Evolutionary conservation across 2,329 filamentous ascomycete species (phyloP), one percentile per base, ranked within the genome.

Genomic region (Aschersonia sp.): DNA sequence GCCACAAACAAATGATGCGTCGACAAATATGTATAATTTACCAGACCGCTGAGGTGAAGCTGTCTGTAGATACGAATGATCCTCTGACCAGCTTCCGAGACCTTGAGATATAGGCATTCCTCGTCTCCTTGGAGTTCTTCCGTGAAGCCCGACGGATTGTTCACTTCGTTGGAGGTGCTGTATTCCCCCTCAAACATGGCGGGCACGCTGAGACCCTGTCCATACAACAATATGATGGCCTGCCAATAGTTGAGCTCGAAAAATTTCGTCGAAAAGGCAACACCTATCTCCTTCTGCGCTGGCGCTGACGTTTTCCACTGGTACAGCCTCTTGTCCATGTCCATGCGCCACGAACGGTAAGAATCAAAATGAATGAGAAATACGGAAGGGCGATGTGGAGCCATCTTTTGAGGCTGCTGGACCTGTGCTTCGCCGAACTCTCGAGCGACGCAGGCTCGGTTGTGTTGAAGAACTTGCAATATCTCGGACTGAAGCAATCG

Each of bases 1-100:
- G 91, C 91, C 85, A 95, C 96, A 68, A 97, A 97, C 5, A 97
- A 73, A 65, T 97, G 89, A 61, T 97, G 91, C 0, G 92, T 96
- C 2, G 92, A 89, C 47, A 97, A 70, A 63, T 94, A 97, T 0
- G 91, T 97, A 61, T 96, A 95, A 65, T 95, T 97, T 48, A 97
- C 91, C 41, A 96, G 74, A 47, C 88, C 84, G 49, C 88, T 80
- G 7, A 89, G 74, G 64, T 97, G 91, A 51, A 97, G 70, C 59
- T 95, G 87, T 47, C 91, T 75, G 64, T 97, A 97, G 38, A 96
- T 75, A 51, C 89, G 85, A 59, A 97, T 68, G 2, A 96, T 91
- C 65, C 86, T 92, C 63, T 95, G 89, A 0, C 91, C 91, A 32
- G 91, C 91, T 65, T 96, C 89, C 0, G 92, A 92, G 31, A 96